Evolutionary conservation across 108 stramenopile genomes (phyloP).

Genomic region (Asterionellopsis glacialis): DNA sequence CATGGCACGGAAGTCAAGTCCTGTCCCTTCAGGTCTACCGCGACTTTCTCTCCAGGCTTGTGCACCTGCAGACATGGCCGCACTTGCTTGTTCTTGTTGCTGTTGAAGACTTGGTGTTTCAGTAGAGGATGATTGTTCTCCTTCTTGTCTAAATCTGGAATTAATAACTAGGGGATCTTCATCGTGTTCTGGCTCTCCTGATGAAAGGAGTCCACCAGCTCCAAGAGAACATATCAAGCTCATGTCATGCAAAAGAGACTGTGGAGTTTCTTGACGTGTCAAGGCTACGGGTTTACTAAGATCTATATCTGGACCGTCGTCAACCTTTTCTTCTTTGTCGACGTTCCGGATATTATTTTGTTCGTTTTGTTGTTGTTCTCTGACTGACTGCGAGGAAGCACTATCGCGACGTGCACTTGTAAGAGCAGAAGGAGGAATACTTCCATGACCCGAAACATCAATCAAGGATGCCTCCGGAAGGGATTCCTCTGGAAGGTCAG

Average conservation of each 20-base stretch:
- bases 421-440: no score
- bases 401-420: no score
- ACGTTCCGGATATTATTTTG: no score
- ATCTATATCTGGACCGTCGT: no score
- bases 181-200: not conserved
- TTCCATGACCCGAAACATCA: no score
- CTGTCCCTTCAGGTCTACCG: slow-evolving; percentile 17
- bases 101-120: no score
- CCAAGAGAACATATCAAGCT: not conserved
- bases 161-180: not conserved
- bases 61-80: slow-evolving; percentile 7
- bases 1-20: slow-evolving; percentile 43
- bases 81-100: no score
- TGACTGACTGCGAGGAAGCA: not conserved
- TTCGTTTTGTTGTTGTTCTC: not conserved
- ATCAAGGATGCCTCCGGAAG: not conserved
- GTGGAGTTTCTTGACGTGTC: not conserved
- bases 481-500: not conserved
- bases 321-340: no score
- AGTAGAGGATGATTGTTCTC: not conserved
- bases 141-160: not conserved
- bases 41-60: slow-evolving; percentile 8
- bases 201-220: not conserved
- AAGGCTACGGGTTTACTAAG: not conserved
- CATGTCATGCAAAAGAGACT: not conserved